Evolutionary conservation across 495 filamentous ascomycete species (phyloP).

Genomic region (Daldinia childiae): DNA sequence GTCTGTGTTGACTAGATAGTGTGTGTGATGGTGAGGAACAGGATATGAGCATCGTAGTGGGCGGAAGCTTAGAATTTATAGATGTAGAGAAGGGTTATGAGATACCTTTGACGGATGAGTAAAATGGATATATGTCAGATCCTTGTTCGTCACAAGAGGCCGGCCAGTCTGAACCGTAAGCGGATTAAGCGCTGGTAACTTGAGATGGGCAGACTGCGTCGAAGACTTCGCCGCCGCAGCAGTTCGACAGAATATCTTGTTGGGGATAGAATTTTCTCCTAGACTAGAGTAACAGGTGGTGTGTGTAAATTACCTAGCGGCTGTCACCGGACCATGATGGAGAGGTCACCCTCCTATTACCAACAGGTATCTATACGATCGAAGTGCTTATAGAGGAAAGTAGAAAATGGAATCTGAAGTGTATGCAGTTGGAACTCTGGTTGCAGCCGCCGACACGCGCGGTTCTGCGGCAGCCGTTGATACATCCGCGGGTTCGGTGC

Average conservation of each 20-base stretch:
- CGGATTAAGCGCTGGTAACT: slow-evolving; percentile 20
- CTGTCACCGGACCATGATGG: slow-evolving; percentile 34
- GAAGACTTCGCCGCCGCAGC: slow-evolving; percentile 27
- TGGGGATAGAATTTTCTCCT: slow-evolving; percentile 24
- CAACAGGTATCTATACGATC: slow-evolving; percentile 25
- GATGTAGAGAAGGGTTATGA: slow-evolving; percentile 5
- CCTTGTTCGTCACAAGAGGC: slow-evolving; percentile 25
- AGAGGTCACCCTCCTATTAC: slow-evolving; percentile 27
- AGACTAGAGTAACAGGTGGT: slow-evolving; percentile 37
- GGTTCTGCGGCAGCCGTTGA: slow-evolving; percentile 28
- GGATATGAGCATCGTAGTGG: slow-evolving; percentile 28
- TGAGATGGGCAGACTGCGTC: slow-evolving; percentile 26
- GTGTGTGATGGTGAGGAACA: slow-evolving; percentile 32
- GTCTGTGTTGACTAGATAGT: slow-evolving; percentile 9
- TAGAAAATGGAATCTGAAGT: slow-evolving; percentile 28
- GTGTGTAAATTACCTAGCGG: slow-evolving; percentile 23
- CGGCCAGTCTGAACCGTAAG: slow-evolving; percentile 18
- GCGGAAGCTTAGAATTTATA: slow-evolving; percentile 33
- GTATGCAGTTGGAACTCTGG: slow-evolving; percentile 34
- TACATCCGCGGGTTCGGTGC: slow-evolving; percentile 26
- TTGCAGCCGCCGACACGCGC: slow-evolving; percentile 30
- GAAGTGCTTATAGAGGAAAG: slow-evolving; percentile 23
- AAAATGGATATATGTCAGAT: slow-evolving; percentile 28
- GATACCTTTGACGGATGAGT: slow-evolving; percentile 22
- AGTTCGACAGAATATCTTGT: slow-evolving; percentile 20